phyloP scores from a whole-genome alignment of 73 alveolate genomes.

The Paramecium octaurelia region DNA sequence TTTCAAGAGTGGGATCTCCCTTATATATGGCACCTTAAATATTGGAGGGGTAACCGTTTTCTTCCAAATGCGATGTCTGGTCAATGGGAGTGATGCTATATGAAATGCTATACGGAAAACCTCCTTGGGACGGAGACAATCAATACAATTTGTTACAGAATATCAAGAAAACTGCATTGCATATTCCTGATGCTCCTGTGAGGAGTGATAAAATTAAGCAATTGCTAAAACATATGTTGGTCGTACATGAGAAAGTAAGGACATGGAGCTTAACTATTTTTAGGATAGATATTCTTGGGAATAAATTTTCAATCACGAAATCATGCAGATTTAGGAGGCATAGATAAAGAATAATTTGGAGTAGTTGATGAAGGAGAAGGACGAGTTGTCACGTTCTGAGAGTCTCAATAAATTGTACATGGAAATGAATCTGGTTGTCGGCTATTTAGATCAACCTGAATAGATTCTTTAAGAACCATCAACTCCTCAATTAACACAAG shows the following conservation, averaged over 20 bases:
- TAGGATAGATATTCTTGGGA: slow-evolving; percentile 58
- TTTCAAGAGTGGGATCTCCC: slow-evolving; percentile 66
- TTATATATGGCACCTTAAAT: slow-evolving; percentile 65
- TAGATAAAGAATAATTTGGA: slow-evolving; percentile 16
- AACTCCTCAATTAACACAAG: background rate
- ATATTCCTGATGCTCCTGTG: slow-evolving; percentile 48
- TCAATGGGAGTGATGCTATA: slow-evolving; percentile 58
- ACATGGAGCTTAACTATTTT: background rate
- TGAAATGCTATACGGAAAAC: slow-evolving; percentile 62
- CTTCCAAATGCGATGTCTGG: slow-evolving; percentile 65
- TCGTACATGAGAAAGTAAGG: slow-evolving; percentile 35
- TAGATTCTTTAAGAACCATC: slow-evolving; percentile 11
- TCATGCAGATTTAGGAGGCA: slow-evolving; percentile 31
- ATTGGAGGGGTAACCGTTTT: slow-evolving; percentile 62
- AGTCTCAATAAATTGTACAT: slow-evolving; percentile 28
- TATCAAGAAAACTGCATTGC: background rate
- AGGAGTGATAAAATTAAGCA: slow-evolving; percentile 56
- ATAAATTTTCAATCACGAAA: slow-evolving; percentile 43
- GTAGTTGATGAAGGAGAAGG: slow-evolving; percentile 35
- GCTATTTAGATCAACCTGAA: slow-evolving; percentile 50
- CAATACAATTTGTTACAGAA: slow-evolving; percentile 45
- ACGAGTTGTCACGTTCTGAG: background rate
- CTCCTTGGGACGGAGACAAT: slow-evolving; percentile 68
- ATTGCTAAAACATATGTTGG: slow-evolving; percentile 49
- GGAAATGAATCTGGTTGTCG: slow-evolving; percentile 58